Percentiles rank a stretch among this genome's conserved stretches.
These are phyloP conservation scores for Lachnellula arida DNA, from an alignment of 2,329 filamentous ascomycete genomes.

Conservation along the genomic window DNA sequence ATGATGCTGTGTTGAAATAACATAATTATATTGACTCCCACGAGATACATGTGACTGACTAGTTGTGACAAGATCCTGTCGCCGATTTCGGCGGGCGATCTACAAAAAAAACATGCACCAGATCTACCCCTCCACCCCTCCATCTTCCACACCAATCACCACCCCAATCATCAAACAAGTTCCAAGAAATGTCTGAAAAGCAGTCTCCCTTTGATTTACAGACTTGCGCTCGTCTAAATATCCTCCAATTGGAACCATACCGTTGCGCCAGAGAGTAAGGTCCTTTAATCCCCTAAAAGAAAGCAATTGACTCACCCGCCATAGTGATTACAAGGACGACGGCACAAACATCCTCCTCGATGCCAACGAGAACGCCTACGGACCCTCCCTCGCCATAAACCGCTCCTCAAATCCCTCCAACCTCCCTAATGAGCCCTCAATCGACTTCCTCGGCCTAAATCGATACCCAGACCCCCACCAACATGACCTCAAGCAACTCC, in stretches of 20 bases:
- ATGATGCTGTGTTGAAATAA: too few species aligned
- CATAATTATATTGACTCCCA: too few species aligned
- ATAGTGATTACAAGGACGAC: slow-evolving; percentile 96
- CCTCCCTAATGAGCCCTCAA: slow-evolving; percentile 46
- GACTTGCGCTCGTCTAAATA: slow-evolving; percentile 72
- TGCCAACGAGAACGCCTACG: slow-evolving; percentile 96
- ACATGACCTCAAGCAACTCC: slow-evolving; percentile 72
- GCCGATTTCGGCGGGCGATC: too few species aligned
- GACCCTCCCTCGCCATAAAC: slow-evolving; percentile 64
- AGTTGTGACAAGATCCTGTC: too few species aligned
- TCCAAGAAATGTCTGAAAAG: slow-evolving; percentile 26
- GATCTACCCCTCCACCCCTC: too few species aligned
- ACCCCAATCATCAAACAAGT: too few species aligned
- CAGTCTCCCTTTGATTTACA: slow-evolving; percentile 64
- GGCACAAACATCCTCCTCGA: slow-evolving; percentile 94
- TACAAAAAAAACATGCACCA: too few species aligned
- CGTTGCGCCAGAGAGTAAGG: slow-evolving; percentile 77
- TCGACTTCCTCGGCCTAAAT: slow-evolving; percentile 80
- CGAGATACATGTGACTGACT: too few species aligned
- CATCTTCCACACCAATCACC: too few species aligned
- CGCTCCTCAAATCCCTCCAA: slow-evolving; percentile 36
- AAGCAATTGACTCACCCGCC: slow-evolving; percentile 28
- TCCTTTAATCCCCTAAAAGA: slow-evolving; percentile 11
- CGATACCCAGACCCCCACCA: slow-evolving; percentile 98
- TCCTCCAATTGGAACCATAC: slow-evolving; percentile 71